phyloP scores from a whole-genome alignment of 2,329 filamentous ascomycete genomes.

The Stachybotrys echinatus region DNA sequence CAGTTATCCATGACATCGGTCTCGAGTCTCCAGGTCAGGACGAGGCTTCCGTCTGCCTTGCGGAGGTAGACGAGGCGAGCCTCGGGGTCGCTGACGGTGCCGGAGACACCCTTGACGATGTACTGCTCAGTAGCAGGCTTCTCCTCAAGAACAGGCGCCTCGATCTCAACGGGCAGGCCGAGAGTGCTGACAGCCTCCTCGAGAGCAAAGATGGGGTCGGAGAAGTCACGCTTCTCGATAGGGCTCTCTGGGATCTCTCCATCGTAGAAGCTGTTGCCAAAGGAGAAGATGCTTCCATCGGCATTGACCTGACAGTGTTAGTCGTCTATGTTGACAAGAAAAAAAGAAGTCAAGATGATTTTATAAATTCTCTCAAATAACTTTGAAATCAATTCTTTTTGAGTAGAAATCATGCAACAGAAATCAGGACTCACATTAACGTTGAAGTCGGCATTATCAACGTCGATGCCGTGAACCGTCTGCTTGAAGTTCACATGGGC shows the following conservation, averaged over 20 bases:
- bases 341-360: no score
- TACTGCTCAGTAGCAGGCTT: slow-evolving; percentile 21
- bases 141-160: slow-evolving; percentile 16
- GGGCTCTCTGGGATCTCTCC: slow-evolving; percentile 34
- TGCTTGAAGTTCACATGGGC: slow-evolving; percentile 56
- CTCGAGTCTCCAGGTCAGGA: slow-evolving; percentile 52
- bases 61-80: slow-evolving; percentile 51
- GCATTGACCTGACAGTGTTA: slow-evolving; percentile 29
- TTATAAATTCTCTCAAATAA: neutral
- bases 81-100: slow-evolving; percentile 46
- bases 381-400: no score
- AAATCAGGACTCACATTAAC: slow-evolving; percentile 55
- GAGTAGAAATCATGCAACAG: no score
- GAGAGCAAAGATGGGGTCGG: slow-evolving; percentile 39
- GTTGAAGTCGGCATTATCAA: slow-evolving; percentile 57
- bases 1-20: slow-evolving; percentile 52
- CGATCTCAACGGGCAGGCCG: slow-evolving; percentile 22
- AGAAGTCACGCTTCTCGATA: slow-evolving; percentile 31
- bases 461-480: slow-evolving; percentile 50
- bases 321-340: neutral
- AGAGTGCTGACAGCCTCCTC: slow-evolving; percentile 30
- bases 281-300: slow-evolving; percentile 54
- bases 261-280: slow-evolving; percentile 43
- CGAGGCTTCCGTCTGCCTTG: slow-evolving; percentile 39
- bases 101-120: slow-evolving; percentile 42